These are phyloP conservation scores for Curvularia eragrostidis DNA, from an alignment of 2,329 filamentous ascomycete genomes.

Conservation along the genomic window DNA sequence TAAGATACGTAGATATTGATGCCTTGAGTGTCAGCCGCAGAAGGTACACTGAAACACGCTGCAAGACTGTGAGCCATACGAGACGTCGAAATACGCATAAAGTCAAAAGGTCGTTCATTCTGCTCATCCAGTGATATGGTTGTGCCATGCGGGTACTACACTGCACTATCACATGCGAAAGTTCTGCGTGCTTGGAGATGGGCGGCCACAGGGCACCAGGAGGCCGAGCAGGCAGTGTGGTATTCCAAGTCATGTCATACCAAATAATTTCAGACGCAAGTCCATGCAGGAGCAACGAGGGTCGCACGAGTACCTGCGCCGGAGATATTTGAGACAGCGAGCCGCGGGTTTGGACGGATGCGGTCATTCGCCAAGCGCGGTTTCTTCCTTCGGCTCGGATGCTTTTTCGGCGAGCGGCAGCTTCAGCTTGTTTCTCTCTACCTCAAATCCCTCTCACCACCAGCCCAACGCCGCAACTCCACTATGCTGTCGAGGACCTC, in stretches of 20 bases:
- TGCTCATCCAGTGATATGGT: not conserved
- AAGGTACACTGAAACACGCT: not conserved
- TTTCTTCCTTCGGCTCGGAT: slow-evolving; percentile 32
- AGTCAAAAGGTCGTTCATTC: not conserved
- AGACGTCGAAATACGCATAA: not conserved
- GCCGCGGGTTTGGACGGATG: slow-evolving; percentile 32
- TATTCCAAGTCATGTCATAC: not conserved
- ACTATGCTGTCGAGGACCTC: slow-evolving; percentile 56
- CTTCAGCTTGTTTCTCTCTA: slow-evolving; percentile 42
- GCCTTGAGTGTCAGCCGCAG: not conserved
- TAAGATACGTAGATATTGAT: not conserved
- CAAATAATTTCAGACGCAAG: not conserved
- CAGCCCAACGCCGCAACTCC: slow-evolving; percentile 36
- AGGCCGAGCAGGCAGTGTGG: not conserved
- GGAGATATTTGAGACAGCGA: slow-evolving; percentile 13
- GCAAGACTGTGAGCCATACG: not conserved
- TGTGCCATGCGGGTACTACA: not conserved
- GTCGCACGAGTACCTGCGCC: not conserved
- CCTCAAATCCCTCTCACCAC: slow-evolving; percentile 48
- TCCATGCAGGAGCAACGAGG: not conserved
- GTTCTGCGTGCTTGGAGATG: not conserved
- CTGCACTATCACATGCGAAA: slow-evolving; percentile 9
- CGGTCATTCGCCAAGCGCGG: slow-evolving; percentile 40
- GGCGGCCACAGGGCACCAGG: not conserved
- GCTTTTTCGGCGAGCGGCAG: slow-evolving; percentile 44